These are phyloP conservation scores for Cyamopsis tetragonoloba DNA, from an alignment of 306 rosid genomes.

Conservation along the genomic window DNA sequence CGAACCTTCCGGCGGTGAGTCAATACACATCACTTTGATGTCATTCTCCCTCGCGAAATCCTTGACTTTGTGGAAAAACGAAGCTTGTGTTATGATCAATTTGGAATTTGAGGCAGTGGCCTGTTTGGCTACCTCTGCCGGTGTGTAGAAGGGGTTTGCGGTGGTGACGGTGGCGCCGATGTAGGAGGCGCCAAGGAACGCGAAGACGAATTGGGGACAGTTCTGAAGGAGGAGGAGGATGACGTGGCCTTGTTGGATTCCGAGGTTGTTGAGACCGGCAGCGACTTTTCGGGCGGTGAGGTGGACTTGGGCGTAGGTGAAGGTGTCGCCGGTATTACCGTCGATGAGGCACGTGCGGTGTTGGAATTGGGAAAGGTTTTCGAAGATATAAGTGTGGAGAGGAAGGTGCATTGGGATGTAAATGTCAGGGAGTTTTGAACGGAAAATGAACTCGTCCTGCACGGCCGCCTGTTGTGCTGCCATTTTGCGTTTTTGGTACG, in stretches of 20 bases:
- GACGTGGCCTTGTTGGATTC: slow-evolving; percentile 53
- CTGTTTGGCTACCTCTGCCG: slow-evolving; percentile 59
- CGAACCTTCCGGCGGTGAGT: slow-evolving; percentile 16
- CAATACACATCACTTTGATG: slow-evolving; percentile 37
- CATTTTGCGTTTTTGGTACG: neutral
- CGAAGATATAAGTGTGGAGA: slow-evolving; percentile 62
- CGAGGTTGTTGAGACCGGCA: slow-evolving; percentile 54
- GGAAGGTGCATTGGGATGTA: slow-evolving; percentile 70
- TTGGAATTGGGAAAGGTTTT: slow-evolving; percentile 44
- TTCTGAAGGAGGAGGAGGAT: slow-evolving; percentile 82
- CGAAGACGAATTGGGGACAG: slow-evolving; percentile 55
- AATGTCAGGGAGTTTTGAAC: slow-evolving; percentile 61
- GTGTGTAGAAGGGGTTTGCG: slow-evolving; percentile 59
- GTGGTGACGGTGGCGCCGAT: slow-evolving; percentile 60
- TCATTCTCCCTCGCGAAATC: slow-evolving; percentile 29
- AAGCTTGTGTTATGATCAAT: slow-evolving; percentile 46
- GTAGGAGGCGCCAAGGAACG: slow-evolving; percentile 64
- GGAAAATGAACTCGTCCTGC: slow-evolving; percentile 46
- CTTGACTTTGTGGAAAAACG: slow-evolving; percentile 42
- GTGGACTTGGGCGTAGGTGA: slow-evolving; percentile 47
- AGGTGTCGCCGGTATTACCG: slow-evolving; percentile 41
- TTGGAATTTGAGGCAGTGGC: slow-evolving; percentile 41
- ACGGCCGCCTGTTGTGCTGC: neutral
- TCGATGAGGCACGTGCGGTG: slow-evolving; percentile 61
- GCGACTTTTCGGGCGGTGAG: slow-evolving; percentile 48